These are phyloP conservation scores for Eucalyptus fibrosa DNA, from an alignment of 345 rosid genomes.

Conservation along the genomic window DNA sequence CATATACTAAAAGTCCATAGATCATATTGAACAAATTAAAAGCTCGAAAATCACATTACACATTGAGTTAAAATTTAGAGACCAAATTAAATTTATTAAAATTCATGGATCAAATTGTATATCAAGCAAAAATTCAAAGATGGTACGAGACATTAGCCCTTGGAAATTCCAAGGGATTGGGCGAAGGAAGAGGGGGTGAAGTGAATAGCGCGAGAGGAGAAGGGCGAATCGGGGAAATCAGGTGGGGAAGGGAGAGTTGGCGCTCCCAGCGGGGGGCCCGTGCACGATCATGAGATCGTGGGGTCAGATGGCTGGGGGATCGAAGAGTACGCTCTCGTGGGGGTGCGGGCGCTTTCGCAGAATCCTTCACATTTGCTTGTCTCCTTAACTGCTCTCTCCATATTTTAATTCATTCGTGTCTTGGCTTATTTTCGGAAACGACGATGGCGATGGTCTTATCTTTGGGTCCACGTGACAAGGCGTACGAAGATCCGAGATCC, in stretches of 20 bases:
- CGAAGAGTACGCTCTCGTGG: neutral
- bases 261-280: neutral
- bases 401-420: neutral
- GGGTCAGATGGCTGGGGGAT: neutral
- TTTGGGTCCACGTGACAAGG: neutral
- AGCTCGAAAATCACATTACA: rapidly evolving
- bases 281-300: neutral
- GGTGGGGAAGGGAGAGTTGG: neutral
- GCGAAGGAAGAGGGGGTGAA: neutral
- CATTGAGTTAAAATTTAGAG: rapidly evolving
- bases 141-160: rapidly evolving
- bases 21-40: too few relatives aligned
- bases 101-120: rapidly evolving
- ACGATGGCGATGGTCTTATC: neutral
- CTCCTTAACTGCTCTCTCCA: neutral
- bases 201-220: neutral
- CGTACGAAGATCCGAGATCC: neutral
- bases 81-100: rapidly evolving
- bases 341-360: neutral
- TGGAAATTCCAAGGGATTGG: neutral
- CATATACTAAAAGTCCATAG: rapidly evolving
- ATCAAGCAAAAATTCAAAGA: rapidly evolving
- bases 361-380: neutral
- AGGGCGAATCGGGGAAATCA: neutral
- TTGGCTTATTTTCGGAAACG: neutral